Conservation (phyloP, 768 basidiomycete genomes). For the Serendipita indica region DNA sequence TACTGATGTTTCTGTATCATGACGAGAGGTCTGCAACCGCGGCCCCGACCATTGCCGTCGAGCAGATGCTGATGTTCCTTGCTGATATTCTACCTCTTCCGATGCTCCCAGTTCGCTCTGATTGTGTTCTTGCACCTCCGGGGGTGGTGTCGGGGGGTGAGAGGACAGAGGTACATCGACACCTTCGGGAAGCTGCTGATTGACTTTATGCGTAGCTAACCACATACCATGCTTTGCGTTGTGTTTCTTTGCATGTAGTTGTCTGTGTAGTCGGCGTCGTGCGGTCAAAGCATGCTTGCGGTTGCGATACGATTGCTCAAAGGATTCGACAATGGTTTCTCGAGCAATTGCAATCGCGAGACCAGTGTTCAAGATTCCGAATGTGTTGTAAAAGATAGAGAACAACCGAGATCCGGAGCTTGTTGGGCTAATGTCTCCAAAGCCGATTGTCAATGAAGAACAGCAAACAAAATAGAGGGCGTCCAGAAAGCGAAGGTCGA, state of each 20-base stretch:
- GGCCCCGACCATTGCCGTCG: too few relatives aligned
- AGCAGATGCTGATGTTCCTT: not conserved
- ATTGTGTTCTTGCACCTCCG: constrained; percentile 13
- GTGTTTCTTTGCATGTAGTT: constrained; percentile 15
- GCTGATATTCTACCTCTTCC: not conserved
- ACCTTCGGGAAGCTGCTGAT: constrained; percentile 41
- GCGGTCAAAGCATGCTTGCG: constrained; percentile 35
- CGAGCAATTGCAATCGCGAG: constrained; percentile 49
- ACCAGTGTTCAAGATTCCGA: constrained; percentile 50
- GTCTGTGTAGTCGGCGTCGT: constrained; percentile 28
- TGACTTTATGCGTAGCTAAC: not conserved
- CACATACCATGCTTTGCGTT: constrained; percentile 21
- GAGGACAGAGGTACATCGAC: constrained; percentile 41
- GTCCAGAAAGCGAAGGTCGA: constrained; percentile 46
- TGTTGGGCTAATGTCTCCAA: constrained; percentile 57
- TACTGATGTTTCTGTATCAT: not conserved
- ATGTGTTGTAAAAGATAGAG: constrained; percentile 29
- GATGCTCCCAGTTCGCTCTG: not conserved
- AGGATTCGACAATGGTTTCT: constrained; percentile 57
- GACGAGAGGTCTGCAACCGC: too few relatives aligned
- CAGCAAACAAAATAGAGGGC: constrained; percentile 60
- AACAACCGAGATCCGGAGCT: constrained; percentile 42
- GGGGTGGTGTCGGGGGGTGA: constrained; percentile 14
- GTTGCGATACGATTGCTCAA: constrained; percentile 47
- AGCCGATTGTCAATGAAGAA: constrained; percentile 27